A percentile compares a stretch with the other conserved stretches of the same genome.
These are phyloP conservation scores for Tilletia caries DNA, from an alignment of 1,284 basidiomycete species.

Conservation along the genomic window DNA sequence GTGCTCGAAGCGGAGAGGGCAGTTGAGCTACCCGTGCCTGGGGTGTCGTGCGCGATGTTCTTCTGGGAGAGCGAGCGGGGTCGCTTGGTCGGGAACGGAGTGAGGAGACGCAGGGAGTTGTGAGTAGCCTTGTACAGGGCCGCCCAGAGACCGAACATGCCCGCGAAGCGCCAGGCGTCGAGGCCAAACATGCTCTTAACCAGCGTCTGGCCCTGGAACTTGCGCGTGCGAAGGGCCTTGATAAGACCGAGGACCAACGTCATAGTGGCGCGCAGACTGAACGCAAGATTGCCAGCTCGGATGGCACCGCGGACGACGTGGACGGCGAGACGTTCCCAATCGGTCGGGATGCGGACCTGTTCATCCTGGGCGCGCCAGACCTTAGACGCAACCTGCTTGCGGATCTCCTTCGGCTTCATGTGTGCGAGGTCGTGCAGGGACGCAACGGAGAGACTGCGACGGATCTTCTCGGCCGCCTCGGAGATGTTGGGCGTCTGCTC, in stretches of 20 bases:
- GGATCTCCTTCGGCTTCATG: conserved; percentile 37
- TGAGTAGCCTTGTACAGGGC: conserved; percentile 48
- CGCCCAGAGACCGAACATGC: conserved; percentile 47
- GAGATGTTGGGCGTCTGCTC: conserved; percentile 46
- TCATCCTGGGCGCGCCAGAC: conserved; percentile 52
- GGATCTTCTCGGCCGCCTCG: conserved; percentile 70
- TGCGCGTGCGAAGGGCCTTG: conserved; percentile 36
- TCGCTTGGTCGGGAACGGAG: conserved; percentile 28
- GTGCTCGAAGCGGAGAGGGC: background rate
- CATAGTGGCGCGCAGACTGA: conserved; percentile 40
- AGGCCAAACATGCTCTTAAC: conserved; percentile 35
- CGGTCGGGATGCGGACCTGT: conserved; percentile 37
- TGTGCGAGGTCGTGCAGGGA: conserved; percentile 44
- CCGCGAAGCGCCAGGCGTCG: conserved; percentile 44
- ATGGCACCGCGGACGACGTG: conserved; percentile 45
- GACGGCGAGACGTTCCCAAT: conserved; percentile 49
- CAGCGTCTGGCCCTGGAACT: conserved; percentile 26
- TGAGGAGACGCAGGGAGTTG: conserved; percentile 48
- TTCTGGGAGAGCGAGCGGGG: conserved; percentile 12
- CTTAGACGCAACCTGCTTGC: conserved; percentile 43
- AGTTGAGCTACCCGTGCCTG: background rate
- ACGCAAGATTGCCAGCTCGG: conserved; percentile 44
- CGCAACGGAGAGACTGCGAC: conserved; percentile 43
- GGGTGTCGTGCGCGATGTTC: background rate
- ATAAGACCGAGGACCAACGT: conserved; percentile 43